These are phyloP conservation scores for Penicillium pulvis DNA, from an alignment of 495 filamentous ascomycete species.

Conservation along the genomic window DNA sequence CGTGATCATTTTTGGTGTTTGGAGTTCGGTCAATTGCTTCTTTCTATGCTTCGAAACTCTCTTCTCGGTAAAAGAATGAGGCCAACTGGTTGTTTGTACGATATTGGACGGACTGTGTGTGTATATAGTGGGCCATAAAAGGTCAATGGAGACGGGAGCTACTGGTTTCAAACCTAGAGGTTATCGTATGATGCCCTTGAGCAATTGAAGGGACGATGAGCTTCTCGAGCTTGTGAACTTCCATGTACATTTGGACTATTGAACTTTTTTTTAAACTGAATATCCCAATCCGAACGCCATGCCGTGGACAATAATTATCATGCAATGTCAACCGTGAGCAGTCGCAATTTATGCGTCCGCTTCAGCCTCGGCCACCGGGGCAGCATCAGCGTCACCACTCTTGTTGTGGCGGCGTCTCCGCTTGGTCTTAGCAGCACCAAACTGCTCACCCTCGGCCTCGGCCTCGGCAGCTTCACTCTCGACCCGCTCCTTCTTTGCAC, in stretches of 20 bases:
- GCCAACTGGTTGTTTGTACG: constrained; percentile 15
- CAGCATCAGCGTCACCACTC: constrained; percentile 24
- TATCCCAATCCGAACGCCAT: constrained; percentile 40
- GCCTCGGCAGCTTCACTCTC: constrained; percentile 11
- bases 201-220: background rate
- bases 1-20: constrained; percentile 6
- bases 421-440: constrained; percentile 33
- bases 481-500: constrained; percentile 22
- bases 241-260: constrained; percentile 11
- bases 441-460: constrained; percentile 26
- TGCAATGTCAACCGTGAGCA: constrained; percentile 24
- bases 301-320: constrained; percentile 25
- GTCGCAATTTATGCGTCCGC: constrained; percentile 29
- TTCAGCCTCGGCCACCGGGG: constrained; percentile 18
- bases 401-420: constrained; percentile 53
- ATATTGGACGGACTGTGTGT: constrained; percentile 14
- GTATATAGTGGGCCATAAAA: constrained; percentile 6
- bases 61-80: constrained; percentile 17
- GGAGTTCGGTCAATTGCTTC: constrained; percentile 21
- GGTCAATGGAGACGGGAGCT: background rate
- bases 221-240: background rate
- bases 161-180: background rate
- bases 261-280: constrained; percentile 30
- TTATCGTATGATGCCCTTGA: background rate
- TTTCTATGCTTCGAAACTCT: constrained; percentile 15